Conservation (phyloP, 306 rosid species). For the Ochetophila trinervis region DNA sequence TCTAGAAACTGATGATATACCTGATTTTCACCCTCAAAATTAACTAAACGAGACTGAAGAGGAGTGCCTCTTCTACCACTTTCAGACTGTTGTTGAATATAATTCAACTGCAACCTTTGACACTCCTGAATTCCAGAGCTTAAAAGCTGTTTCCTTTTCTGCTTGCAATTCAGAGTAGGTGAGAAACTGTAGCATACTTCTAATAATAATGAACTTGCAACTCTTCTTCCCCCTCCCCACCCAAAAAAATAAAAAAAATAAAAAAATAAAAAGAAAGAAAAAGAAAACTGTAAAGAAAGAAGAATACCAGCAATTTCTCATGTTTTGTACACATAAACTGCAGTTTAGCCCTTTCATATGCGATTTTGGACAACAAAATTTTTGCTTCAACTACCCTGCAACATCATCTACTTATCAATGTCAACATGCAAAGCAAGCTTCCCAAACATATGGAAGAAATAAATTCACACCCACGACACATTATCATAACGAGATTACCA, state of each 20-base stretch:
- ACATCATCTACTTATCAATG: slow-evolving; percentile 26
- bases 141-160: slow-evolving; percentile 53
- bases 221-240: too few species aligned
- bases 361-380: slow-evolving; percentile 47
- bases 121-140: slow-evolving; percentile 63
- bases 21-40: slow-evolving; percentile 49
- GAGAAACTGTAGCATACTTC: slow-evolving; percentile 22
- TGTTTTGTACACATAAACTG: slow-evolving; percentile 60
- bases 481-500: slow-evolving; percentile 27
- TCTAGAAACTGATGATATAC: slow-evolving; percentile 28
- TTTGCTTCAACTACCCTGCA: slow-evolving; percentile 62
- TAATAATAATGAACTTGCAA: slow-evolving; percentile 22
- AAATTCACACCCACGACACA: slow-evolving; percentile 19
- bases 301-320: slow-evolving; percentile 53
- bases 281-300: slow-evolving; percentile 4
- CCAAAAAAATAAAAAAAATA: too few species aligned
- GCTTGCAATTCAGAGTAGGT: slow-evolving; percentile 35
- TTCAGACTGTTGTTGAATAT: slow-evolving; percentile 29
- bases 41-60: slow-evolving; percentile 24
- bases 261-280: too few species aligned
- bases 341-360: slow-evolving; percentile 61
- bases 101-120: slow-evolving; percentile 48
- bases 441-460: slow-evolving; percentile 19
- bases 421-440: slow-evolving; percentile 24
- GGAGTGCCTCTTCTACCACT: slow-evolving; percentile 30